A percentile compares a stretch with the other conserved stretches of the same genome.
phyloP scores from a whole-genome alignment of 1,284 basidiomycete species.

The Fomitopsis pinicola region DNA sequence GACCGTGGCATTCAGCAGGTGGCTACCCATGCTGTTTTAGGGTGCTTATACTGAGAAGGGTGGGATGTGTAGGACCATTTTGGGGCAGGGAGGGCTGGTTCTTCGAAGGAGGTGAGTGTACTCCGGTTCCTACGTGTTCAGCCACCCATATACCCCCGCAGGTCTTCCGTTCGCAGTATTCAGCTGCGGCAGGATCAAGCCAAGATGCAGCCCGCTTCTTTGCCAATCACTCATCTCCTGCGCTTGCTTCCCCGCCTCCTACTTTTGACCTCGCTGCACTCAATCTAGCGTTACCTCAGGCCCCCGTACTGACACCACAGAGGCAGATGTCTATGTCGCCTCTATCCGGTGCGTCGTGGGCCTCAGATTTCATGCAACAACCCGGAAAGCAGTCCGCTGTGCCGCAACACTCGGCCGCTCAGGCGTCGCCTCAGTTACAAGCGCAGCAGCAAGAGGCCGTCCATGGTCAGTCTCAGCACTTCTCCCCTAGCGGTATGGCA shows the following conservation, averaged over 20 bases:
- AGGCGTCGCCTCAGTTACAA: not conserved
- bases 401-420: not conserved
- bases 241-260: conserved; percentile 30
- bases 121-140: not conserved
- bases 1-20: conserved; percentile 81
- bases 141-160: conserved; percentile 24
- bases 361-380: conserved; percentile 53
- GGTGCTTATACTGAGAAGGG: not conserved
- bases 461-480: not conserved
- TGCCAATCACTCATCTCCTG: conserved; percentile 27
- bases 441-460: not conserved
- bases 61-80: conserved; percentile 55
- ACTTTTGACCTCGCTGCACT: conserved; percentile 58
- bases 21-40: not conserved
- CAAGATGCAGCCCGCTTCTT: conserved; percentile 74
- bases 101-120: conserved; percentile 51
- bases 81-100: conserved; percentile 46
- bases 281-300: conserved; percentile 45
- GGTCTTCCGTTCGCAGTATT: conserved; percentile 56
- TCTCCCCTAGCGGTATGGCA: not conserved
- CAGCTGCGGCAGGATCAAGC: conserved; percentile 39
- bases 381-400: conserved; percentile 13
- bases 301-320: conserved; percentile 27
- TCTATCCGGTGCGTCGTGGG: conserved; percentile 41
- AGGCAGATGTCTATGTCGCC: conserved; percentile 8